Conservation (phyloP, 768 basidiomycete species). For the Hygrocybe coccinea region DNA sequence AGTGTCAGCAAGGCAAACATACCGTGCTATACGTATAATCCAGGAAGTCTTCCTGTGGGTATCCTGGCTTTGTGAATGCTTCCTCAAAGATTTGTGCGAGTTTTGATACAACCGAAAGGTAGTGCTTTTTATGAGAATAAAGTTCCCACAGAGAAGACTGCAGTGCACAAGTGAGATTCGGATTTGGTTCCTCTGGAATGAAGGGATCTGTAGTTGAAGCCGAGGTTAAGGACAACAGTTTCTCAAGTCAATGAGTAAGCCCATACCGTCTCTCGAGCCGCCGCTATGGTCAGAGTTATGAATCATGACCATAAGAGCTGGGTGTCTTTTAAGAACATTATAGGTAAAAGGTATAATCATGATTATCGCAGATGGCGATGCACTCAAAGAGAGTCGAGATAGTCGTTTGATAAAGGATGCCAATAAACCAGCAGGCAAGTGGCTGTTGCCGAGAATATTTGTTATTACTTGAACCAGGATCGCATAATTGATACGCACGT, state of each 20-base stretch:
- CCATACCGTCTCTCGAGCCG: conserved; percentile 31
- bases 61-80: conserved; percentile 90
- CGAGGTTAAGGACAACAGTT: neutral
- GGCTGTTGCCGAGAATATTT: conserved; percentile 34
- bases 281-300: conserved; percentile 53
- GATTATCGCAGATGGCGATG: conserved; percentile 86
- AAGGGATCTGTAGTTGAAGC: conserved; percentile 53
- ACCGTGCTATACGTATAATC: conserved; percentile 90
- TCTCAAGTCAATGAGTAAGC: neutral
- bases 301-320: conserved; percentile 88
- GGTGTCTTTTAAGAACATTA: conserved; percentile 89
- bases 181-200: conserved; percentile 59
- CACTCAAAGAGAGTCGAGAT: conserved; percentile 73
- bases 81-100: conserved; percentile 81
- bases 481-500: conserved; percentile 51
- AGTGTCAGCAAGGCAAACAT: neutral
- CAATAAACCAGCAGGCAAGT: conserved; percentile 84
- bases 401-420: conserved; percentile 94
- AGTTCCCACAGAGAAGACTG: conserved; percentile 94
- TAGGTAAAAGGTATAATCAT: conserved; percentile 92
- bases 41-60: conserved; percentile 91
- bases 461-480: conserved; percentile 1
- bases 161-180: conserved; percentile 71
- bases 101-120: conserved; percentile 83
- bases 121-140: conserved; percentile 70